Conservation (phyloP, 1,284 basidiomycete species). For the Sporisorium scitamineum region DNA sequence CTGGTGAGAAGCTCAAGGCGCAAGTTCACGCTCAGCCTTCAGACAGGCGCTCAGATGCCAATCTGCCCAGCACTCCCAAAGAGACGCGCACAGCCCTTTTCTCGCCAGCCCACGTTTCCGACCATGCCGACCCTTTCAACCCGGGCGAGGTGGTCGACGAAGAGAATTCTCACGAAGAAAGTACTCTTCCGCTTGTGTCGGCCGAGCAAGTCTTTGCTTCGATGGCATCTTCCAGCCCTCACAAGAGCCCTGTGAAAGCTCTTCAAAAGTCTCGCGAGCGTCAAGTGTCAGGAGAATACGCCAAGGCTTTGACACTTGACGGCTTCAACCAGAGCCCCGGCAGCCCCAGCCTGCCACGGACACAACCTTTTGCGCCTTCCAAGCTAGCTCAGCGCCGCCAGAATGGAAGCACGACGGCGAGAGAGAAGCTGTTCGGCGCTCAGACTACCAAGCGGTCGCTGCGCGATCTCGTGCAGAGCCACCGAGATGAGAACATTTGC, state of each 20-base stretch:
- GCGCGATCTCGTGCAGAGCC: slow-evolving; percentile 25
- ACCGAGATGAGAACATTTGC: background rate
- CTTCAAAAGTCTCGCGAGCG: slow-evolving; percentile 30
- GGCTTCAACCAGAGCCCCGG: background rate
- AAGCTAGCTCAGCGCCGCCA: slow-evolving; percentile 33
- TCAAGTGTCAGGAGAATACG: slow-evolving; percentile 11
- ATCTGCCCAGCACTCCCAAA: slow-evolving; percentile 14
- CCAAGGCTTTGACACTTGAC: background rate
- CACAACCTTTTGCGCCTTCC: slow-evolving; percentile 33
- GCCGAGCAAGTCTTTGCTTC: slow-evolving; percentile 37
- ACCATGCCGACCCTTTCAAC: background rate
- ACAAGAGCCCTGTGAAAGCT: slow-evolving; percentile 34
- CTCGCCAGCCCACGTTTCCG: background rate
- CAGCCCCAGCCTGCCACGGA: slow-evolving; percentile 20
- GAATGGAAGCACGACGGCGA: background rate
- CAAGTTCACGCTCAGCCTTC: background rate
- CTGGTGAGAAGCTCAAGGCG: background rate
- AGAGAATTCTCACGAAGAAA: slow-evolving; percentile 2
- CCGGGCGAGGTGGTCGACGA: background rate
- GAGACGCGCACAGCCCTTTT: background rate
- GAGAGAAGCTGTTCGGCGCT: slow-evolving; percentile 25
- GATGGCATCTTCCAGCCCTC: slow-evolving; percentile 15
- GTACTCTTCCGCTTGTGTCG: slow-evolving; percentile 17
- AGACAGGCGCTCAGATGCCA: background rate
- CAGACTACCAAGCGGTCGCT: slow-evolving; percentile 27